Evolutionary conservation across 768 basidiomycete genomes (phyloP).

Genomic region (Tricholoma bakamatsutake): DNA sequence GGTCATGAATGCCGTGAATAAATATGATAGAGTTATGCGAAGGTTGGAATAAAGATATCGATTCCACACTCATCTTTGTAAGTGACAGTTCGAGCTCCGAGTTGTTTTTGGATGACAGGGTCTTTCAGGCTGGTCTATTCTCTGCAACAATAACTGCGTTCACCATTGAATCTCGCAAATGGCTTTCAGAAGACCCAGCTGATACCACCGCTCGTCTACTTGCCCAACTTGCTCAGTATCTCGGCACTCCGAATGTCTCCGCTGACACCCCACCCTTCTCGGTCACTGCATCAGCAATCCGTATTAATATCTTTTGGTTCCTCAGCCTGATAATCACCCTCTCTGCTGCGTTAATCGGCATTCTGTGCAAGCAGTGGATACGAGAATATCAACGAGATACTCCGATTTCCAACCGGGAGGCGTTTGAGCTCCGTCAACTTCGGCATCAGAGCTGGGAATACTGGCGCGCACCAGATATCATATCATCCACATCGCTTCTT

Average conservation of each 20-base stretch:
- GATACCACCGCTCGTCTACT: slow-evolving; percentile 23
- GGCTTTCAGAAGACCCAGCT: slow-evolving; percentile 24
- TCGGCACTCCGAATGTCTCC: neutral
- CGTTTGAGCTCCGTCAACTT: slow-evolving; percentile 8
- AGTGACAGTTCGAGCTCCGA: slow-evolving; percentile 1
- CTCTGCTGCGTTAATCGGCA: slow-evolving; percentile 20
- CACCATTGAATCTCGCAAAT: slow-evolving; percentile 28
- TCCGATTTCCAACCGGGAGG: neutral
- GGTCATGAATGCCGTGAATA: neutral
- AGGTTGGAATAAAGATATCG: slow-evolving; percentile 15
- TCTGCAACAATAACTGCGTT: slow-evolving; percentile 34
- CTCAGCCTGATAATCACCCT: slow-evolving; percentile 23
- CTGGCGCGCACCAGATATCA: slow-evolving; percentile 12
- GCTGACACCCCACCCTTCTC: slow-evolving; percentile 1
- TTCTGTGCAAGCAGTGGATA: slow-evolving; percentile 9
- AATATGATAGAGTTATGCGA: slow-evolving; percentile 1
- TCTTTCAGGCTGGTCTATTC: slow-evolving; percentile 34
- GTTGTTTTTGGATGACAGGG: neutral
- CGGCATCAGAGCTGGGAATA: slow-evolving; percentile 11
- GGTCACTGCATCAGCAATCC: slow-evolving; percentile 13
- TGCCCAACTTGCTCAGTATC: slow-evolving; percentile 11
- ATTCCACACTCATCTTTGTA: slow-evolving; percentile 24
- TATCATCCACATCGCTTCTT: slow-evolving; percentile 8
- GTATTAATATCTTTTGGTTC: slow-evolving; percentile 26
- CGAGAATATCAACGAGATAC: slow-evolving; percentile 1